Evolutionary conservation across 2,329 filamentous ascomycete genomes (phyloP).

Genomic region (Arthrinium phaeospermum): DNA sequence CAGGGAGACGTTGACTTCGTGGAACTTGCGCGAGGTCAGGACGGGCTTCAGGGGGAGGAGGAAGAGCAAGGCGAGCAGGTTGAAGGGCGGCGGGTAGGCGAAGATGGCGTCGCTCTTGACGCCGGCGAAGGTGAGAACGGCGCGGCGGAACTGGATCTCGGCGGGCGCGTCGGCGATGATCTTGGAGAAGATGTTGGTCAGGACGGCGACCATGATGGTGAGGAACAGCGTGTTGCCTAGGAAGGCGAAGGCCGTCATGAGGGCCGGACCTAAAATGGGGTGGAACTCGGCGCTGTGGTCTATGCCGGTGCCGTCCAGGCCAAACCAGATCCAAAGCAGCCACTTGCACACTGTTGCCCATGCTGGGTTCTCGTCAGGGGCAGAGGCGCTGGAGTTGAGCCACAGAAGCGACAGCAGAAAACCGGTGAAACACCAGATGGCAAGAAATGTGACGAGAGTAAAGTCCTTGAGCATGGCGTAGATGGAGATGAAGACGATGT

Average conservation of each 20-base stretch:
- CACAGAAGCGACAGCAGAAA: slow-evolving; percentile 74
- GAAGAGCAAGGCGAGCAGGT: slow-evolving; percentile 67
- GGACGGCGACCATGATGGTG: slow-evolving; percentile 75
- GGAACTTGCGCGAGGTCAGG: slow-evolving; percentile 68
- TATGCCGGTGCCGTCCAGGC: slow-evolving; percentile 67
- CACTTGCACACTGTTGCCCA: slow-evolving; percentile 71
- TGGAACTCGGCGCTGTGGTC: slow-evolving; percentile 64
- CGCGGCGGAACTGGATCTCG: slow-evolving; percentile 74
- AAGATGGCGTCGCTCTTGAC: slow-evolving; percentile 77
- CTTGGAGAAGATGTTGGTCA: slow-evolving; percentile 74
- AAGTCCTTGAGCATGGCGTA: slow-evolving; percentile 79
- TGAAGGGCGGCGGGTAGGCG: slow-evolving; percentile 73
- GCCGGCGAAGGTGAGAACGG: slow-evolving; percentile 75
- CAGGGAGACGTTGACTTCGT: slow-evolving; percentile 72
- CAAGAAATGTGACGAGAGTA: slow-evolving; percentile 68
- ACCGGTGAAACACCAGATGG: slow-evolving; percentile 72
- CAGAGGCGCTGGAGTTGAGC: slow-evolving; percentile 50
- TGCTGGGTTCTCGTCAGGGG: slow-evolving; percentile 36
- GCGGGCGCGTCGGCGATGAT: slow-evolving; percentile 72
- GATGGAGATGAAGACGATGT: slow-evolving; percentile 76
- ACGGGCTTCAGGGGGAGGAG: slow-evolving; percentile 70
- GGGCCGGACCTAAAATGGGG: slow-evolving; percentile 67
- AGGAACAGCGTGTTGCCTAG: slow-evolving; percentile 77
- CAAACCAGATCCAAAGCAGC: slow-evolving; percentile 84
- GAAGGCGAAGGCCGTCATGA: slow-evolving; percentile 77